phyloP scores from a whole-genome alignment of 2,329 filamentous ascomycete species.

The Juglanconis juglandina region DNA sequence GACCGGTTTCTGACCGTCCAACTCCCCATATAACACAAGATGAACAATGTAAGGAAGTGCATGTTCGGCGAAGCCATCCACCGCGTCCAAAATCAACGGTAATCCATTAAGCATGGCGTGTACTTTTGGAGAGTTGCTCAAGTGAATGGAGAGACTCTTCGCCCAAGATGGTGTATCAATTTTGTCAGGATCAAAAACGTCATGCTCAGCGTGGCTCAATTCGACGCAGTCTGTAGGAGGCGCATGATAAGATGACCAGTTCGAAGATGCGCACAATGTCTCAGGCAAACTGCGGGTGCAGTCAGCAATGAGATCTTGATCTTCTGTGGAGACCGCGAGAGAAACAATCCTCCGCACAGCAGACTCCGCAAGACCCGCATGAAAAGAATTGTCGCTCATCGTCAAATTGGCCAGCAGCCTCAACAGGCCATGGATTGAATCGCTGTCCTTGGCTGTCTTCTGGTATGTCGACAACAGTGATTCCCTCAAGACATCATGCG shows the following conservation, averaged over 20 bases:
- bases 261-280: conserved; percentile 50
- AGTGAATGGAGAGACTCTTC: conserved; percentile 54
- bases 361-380: conserved; percentile 59
- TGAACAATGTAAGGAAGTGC: conserved; percentile 84
- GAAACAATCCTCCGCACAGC: conserved; percentile 57
- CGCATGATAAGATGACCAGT: conserved; percentile 53
- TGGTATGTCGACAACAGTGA: conserved; percentile 51
- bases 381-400: conserved; percentile 51
- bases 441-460: conserved; percentile 43
- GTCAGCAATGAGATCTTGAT: conserved; percentile 46
- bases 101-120: conserved; percentile 70
- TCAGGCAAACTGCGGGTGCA: conserved; percentile 52
- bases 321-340: conserved; percentile 43
- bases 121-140: conserved; percentile 56
- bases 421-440: conserved; percentile 63
- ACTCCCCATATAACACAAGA: conserved; percentile 68
- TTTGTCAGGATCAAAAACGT: conserved; percentile 33
- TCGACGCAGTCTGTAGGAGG: conserved; percentile 49
- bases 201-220: conserved; percentile 25
- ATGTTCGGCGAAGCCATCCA: conserved; percentile 67
- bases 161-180: conserved; percentile 57
- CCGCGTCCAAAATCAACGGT: conserved; percentile 59
- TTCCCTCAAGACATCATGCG: conserved; percentile 57
- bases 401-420: conserved; percentile 60
- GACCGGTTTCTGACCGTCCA: conserved; percentile 56